Evolutionary conservation across 805 yeast genomes (phyloP).

Genomic region (Candida hispaniensis): DNA sequence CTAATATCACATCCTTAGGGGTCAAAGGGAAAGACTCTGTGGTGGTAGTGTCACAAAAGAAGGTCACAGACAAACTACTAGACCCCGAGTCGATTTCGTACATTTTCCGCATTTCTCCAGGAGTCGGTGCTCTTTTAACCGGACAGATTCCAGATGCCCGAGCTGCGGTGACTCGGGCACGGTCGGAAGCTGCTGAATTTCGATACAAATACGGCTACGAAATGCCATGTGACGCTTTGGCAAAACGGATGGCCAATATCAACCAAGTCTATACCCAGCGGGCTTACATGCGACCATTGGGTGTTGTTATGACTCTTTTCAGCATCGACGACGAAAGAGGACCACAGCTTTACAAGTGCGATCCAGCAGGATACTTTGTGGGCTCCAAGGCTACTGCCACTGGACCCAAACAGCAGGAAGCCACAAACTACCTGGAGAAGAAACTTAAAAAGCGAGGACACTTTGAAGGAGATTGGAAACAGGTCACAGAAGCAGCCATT

Average conservation of each 20-base stretch:
- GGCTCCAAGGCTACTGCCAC: slow-evolving; percentile 88
- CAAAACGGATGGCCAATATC: slow-evolving; percentile 91
- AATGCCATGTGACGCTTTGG: slow-evolving; percentile 87
- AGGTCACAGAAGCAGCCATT: slow-evolving; percentile 82
- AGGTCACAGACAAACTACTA: slow-evolving; percentile 87
- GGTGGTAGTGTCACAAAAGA: slow-evolving; percentile 87
- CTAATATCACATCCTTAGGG: slow-evolving; percentile 83
- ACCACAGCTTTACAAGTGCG: slow-evolving; percentile 83
- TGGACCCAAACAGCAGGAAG: slow-evolving; percentile 97
- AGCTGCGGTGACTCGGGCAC: slow-evolving; percentile 78
- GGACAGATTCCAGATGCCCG: slow-evolving; percentile 92
- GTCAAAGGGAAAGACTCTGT: slow-evolving; percentile 78
- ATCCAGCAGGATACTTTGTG: slow-evolving; percentile 93
- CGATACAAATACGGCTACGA: slow-evolving; percentile 91
- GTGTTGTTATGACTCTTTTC: slow-evolving; percentile 82
- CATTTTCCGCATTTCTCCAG: slow-evolving; percentile 68
- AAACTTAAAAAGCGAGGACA: slow-evolving; percentile 64
- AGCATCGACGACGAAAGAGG: slow-evolving; percentile 85
- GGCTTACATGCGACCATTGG: slow-evolving; percentile 97
- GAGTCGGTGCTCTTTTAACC: slow-evolving; percentile 82
- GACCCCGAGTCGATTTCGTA: slow-evolving; percentile 83
- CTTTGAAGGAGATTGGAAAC: slow-evolving; percentile 76
- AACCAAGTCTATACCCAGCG: slow-evolving; percentile 95
- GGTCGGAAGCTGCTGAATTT: slow-evolving; percentile 93
- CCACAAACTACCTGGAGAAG: slow-evolving; percentile 80